Evolutionary conservation across 106 monocot genomes (phyloP).

Genomic region (Dactylorhiza incarnata): DNA sequence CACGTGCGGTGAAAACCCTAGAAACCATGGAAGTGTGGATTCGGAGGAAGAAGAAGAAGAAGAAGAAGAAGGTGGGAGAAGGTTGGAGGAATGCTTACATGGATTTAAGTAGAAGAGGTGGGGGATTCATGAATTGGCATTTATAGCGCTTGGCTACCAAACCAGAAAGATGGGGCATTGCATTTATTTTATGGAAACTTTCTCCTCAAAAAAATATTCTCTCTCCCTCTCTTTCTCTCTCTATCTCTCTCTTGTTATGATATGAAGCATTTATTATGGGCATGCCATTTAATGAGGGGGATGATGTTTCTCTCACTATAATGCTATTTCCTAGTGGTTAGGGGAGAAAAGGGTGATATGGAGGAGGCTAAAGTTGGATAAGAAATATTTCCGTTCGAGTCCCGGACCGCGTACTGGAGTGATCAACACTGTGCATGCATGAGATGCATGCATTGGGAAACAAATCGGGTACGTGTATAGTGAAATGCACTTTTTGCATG

Average conservation of each 20-base stretch:
- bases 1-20: neutral
- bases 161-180: neutral
- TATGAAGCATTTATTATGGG: constrained; percentile 4
- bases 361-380: no score
- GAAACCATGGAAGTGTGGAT: neutral
- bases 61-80: neutral
- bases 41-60: neutral
- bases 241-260: neutral
- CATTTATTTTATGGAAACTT: neutral
- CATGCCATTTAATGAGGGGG: constrained; percentile 1
- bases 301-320: neutral
- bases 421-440: no score
- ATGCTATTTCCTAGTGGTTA: neutral
- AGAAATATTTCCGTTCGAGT: no score
- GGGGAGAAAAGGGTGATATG: neutral
- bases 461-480: no score
- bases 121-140: neutral
- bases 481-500: no score
- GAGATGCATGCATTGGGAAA: no score
- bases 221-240: neutral
- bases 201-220: neutral
- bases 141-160: constrained; percentile 10
- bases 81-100: neutral
- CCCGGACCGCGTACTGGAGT: no score
- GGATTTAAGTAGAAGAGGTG: constrained; percentile 1